phyloP scores from a whole-genome alignment of 768 basidiomycete species.

The Hygrophoropsis aurantiaca region DNA sequence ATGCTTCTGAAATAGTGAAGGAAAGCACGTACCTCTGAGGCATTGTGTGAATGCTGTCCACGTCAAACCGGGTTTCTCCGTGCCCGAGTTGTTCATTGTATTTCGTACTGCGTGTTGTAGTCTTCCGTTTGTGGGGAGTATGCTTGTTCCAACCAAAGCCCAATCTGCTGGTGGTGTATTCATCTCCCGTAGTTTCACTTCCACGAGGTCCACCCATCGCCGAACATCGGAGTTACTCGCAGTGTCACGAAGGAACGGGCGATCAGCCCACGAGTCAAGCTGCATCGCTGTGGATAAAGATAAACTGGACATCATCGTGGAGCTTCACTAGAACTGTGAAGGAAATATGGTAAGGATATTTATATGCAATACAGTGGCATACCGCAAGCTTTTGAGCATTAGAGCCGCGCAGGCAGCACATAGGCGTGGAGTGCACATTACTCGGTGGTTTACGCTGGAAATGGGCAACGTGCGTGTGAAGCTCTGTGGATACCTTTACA shows the following conservation, averaged over 20 bases:
- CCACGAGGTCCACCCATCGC: neutral
- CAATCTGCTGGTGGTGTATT: neutral
- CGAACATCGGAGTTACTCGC: neutral
- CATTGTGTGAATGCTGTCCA: neutral
- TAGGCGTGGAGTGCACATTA: too few relatives aligned
- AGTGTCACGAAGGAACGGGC: neutral
- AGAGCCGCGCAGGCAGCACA: too few relatives aligned
- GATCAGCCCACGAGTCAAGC: neutral
- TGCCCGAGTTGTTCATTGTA: neutral
- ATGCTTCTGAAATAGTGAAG: neutral
- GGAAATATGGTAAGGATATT: too few relatives aligned
- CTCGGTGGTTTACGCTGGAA: neutral
- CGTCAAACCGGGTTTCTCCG: neutral
- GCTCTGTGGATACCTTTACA: neutral
- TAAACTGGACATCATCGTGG: too few relatives aligned
- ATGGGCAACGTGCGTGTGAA: neutral
- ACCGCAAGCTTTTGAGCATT: neutral
- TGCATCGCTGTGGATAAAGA: neutral
- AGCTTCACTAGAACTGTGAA: neutral
- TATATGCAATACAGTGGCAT: too few relatives aligned
- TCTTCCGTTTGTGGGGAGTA: neutral
- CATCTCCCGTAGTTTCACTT: neutral
- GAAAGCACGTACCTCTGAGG: neutral
- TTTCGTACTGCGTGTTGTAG: neutral
- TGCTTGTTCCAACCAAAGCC: neutral